phyloP scores from a whole-genome alignment of 345 rosid genomes.

The Brassica rapa region DNA sequence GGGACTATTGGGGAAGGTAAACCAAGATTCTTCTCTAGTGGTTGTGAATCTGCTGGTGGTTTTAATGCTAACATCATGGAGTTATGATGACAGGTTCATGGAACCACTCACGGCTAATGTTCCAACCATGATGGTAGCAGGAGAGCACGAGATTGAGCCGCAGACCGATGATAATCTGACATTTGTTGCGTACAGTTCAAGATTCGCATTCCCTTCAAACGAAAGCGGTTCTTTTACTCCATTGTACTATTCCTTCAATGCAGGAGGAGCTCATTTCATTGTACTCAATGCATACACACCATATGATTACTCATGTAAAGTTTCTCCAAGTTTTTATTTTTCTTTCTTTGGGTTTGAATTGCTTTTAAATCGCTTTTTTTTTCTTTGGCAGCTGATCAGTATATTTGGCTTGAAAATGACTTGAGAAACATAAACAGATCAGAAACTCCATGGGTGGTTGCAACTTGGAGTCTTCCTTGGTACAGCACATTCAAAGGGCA shows the following conservation, averaged over 20 bases:
- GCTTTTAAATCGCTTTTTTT: background rate
- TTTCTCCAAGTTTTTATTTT: conserved; percentile 14
- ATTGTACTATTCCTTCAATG: conserved; percentile 77
- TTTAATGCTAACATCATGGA: background rate
- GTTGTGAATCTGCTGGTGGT: background rate
- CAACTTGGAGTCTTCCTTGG: conserved; percentile 90
- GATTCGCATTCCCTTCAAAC: conserved; percentile 69
- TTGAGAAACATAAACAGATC: conserved; percentile 57
- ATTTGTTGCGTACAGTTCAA: conserved; percentile 68
- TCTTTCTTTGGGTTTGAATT: background rate
- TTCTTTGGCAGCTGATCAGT: conserved; percentile 62
- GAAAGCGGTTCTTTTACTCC: conserved; percentile 67
- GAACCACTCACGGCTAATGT: conserved; percentile 66
- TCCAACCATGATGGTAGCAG: conserved; percentile 79
- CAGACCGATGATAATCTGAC: conserved; percentile 54
- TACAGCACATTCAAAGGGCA: conserved; percentile 75
- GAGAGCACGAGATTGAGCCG: conserved; percentile 71
- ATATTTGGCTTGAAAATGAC: conserved; percentile 76
- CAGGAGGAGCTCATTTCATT: conserved; percentile 81
- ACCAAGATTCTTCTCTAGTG: background rate
- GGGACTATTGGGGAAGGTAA: conserved; percentile 99
- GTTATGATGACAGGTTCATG: conserved; percentile 58
- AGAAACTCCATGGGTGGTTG: conserved; percentile 88
- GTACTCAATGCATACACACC: conserved; percentile 64
- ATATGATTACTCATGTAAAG: conserved; percentile 57